Evolutionary conservation across 2,329 filamentous ascomycete species (phyloP).

Genomic region (Xylaria sp.): DNA sequence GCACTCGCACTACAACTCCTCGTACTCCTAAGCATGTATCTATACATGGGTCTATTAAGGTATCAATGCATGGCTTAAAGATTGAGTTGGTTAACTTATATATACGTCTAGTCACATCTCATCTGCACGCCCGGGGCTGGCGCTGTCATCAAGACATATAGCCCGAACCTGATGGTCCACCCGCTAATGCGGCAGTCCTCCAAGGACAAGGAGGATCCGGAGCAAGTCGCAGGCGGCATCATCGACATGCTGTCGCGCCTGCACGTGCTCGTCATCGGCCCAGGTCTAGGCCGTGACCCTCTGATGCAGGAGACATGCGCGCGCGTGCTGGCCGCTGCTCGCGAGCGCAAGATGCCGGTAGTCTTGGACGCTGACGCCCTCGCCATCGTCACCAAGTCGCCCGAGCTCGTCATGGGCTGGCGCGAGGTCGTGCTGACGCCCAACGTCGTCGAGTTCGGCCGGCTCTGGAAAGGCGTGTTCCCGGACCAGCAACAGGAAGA

Average conservation of each 20-base stretch:
- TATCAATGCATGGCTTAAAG: neutral
- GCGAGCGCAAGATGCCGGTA: constrained; percentile 77
- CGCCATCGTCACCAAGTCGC: constrained; percentile 78
- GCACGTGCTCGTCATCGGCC: constrained; percentile 92
- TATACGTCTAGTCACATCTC: constrained; percentile 79
- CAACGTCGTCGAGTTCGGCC: constrained; percentile 91
- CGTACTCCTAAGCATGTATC: neutral
- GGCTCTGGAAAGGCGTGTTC: constrained; percentile 81
- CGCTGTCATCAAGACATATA: constrained; percentile 95
- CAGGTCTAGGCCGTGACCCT: constrained; percentile 87
- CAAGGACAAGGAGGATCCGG: constrained; percentile 66
- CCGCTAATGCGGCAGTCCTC: constrained; percentile 74
- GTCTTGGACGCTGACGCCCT: constrained; percentile 94
- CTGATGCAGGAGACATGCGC: constrained; percentile 90
- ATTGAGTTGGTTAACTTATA: neutral
- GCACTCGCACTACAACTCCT: neutral
- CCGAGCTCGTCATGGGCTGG: constrained; percentile 83
- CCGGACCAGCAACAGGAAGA: constrained; percentile 53
- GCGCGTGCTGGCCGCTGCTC: constrained; percentile 81
- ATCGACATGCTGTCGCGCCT: constrained; percentile 85
- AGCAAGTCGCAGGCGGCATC: constrained; percentile 73
- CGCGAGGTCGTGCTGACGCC: constrained; percentile 88
- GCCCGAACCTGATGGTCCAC: constrained; percentile 98
- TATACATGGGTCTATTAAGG: neutral
- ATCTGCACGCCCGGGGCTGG: constrained; percentile 93